Base-by-base conservation (phyloP, 176 grass and related monocot genomes). In the Aegilops longissima region DNA sequence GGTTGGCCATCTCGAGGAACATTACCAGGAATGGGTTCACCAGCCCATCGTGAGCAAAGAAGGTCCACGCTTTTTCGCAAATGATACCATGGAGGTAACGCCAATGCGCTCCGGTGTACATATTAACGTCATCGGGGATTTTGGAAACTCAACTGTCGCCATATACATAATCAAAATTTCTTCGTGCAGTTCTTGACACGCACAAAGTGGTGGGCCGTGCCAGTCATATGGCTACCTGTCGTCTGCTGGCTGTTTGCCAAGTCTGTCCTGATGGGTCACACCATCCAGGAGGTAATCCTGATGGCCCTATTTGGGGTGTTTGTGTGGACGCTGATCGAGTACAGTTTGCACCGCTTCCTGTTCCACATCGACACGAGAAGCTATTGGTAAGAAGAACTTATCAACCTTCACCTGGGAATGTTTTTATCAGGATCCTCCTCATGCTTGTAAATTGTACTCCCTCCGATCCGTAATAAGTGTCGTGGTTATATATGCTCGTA, bases 11-110 rank as follows among this genome's bases (percentile, higher is more conserved):
- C 92, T 96, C 36, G 80, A 88, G 76, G 97, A 94, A 23, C 86
- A 23, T 44, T 98, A 98, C 85, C 93, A 94, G 86, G 97, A 98
- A 85, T 98, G 97, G 97, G 88, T 98, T 89, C 97, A 98, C 68
- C 93, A 94, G 36, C 90, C 97, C 70, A 94, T 98, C 8, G 89
- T 98, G 16, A 96, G 90, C 87, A 98, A 98, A 80, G 97, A 98
- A 81, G 94, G 94, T 51, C 93, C 97, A 24, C 79, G 82, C 8
- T 98, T 94, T 67, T 98, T 98, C 7, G 76, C 3, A 86, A 98
- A 94, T 80, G 39, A 93, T 33, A 25, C 88, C 56, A 21, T 98
- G 76, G 97, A 98, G 92, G 94, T 98, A 91, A 61, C 20, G 1
- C 25, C 96, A 88, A 65, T 21, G 3, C 27, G 52, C 52, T 56